Conservation (phyloP, 169 alveolate species). For the Cytauxzoon felis region DNA sequence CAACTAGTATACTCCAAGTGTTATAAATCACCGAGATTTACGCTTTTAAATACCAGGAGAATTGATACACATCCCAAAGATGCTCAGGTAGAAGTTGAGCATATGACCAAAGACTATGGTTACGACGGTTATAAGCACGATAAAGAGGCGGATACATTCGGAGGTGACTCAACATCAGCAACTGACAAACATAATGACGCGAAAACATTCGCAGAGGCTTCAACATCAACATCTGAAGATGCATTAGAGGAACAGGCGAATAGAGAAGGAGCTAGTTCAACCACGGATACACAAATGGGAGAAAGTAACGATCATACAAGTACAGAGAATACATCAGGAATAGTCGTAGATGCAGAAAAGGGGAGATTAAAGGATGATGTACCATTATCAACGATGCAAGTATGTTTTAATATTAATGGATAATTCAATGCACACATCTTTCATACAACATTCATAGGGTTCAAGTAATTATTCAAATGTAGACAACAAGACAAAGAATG, state of each 20-base stretch:
- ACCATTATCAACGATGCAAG: constrained; percentile 16
- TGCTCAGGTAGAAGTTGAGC: too few species aligned
- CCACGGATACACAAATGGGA: too few species aligned
- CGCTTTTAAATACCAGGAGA: too few species aligned
- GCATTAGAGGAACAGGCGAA: not conserved
- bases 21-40: too few species aligned
- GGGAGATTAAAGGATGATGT: constrained; percentile 11
- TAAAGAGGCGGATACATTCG: too few species aligned
- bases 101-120: too few species aligned
- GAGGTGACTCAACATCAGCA: not conserved
- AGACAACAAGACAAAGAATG: too few species aligned
- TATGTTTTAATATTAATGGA: not conserved
- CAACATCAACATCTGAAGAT: not conserved
- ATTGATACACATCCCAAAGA: too few species aligned
- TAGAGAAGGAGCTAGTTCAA: too few species aligned
- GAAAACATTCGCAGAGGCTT: not conserved
- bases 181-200: not conserved
- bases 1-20: too few species aligned
- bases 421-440: not conserved
- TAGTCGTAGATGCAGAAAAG: not conserved
- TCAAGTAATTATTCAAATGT: too few species aligned
- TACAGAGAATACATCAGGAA: not conserved
- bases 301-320: not conserved
- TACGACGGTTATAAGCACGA: too few species aligned
- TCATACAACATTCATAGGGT: not conserved